These are phyloP conservation scores for Hypoxylon sp. DNA, from an alignment of 2,329 filamentous ascomycete genomes.

Conservation along the genomic window DNA sequence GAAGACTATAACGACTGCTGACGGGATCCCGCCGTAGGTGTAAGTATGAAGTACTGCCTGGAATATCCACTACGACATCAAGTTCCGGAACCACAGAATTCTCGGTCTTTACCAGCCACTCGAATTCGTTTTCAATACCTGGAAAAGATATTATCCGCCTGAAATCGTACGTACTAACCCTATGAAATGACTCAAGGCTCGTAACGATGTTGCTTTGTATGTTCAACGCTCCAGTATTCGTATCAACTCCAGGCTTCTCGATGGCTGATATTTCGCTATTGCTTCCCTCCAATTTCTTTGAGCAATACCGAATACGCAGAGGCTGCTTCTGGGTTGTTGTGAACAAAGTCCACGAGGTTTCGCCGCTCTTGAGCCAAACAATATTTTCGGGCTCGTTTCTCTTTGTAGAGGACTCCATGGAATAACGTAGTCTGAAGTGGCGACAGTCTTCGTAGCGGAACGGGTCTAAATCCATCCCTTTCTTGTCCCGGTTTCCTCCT, in stretches of 20 bases:
- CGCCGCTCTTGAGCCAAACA: constrained; percentile 4
- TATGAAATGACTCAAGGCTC: background rate
- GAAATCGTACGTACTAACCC: background rate
- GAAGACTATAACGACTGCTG: background rate
- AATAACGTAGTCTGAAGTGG: background rate
- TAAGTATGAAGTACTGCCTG: constrained; percentile 10
- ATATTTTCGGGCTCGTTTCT: background rate
- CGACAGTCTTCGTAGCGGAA: background rate
- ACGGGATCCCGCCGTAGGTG: background rate
- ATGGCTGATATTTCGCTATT: background rate
- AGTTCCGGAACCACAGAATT: background rate
- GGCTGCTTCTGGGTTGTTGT: background rate
- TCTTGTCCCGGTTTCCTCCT: background rate
- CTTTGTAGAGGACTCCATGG: background rate
- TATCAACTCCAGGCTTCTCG: background rate
- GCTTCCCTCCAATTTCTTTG: background rate
- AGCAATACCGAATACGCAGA: background rate
- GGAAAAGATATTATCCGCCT: background rate
- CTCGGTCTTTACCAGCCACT: constrained; percentile 12
- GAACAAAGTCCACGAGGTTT: constrained; percentile 13
- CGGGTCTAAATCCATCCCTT: background rate
- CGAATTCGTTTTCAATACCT: background rate
- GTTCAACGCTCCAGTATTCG: constrained; percentile 3
- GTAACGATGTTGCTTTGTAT: constrained; percentile 8
- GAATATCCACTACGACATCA: constrained; percentile 9